Conservation (phyloP, 192 early-diverging fungal genomes). For the Coemansia sp. region DNA sequence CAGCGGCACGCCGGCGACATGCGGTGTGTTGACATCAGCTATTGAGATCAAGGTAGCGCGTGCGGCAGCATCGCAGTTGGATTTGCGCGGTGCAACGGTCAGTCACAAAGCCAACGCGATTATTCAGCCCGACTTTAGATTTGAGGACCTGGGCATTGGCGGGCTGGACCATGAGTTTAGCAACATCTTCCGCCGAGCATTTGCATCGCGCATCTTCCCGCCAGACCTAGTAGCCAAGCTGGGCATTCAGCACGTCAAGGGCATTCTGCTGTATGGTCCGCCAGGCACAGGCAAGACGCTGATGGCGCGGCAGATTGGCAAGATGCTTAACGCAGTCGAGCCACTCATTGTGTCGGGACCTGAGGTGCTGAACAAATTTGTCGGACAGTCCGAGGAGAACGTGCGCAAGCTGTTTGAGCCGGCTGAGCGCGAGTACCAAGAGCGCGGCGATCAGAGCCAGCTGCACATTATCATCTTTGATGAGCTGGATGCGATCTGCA, state of each 20-base stretch:
- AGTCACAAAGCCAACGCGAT: constrained; percentile 70
- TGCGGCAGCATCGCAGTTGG: constrained; percentile 70
- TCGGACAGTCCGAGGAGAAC: constrained; percentile 96
- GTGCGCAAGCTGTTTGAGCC: constrained; percentile 93
- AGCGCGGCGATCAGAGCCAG: constrained; percentile 82
- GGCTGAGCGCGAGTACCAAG: constrained; percentile 94
- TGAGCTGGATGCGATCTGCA: constrained; percentile 87
- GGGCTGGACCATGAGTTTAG: constrained; percentile 93
- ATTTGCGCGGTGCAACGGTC: constrained; percentile 63
- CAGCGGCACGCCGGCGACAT: constrained; percentile 14
- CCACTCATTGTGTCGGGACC: constrained; percentile 96
- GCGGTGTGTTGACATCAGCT: constrained; percentile 72
- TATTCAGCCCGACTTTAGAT: constrained; percentile 93
- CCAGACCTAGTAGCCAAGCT: constrained; percentile 88
- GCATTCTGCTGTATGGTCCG: constrained; percentile 86
- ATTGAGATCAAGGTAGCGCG: constrained; percentile 71
- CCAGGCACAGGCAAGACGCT: constrained; percentile 98
- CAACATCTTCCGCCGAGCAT: constrained; percentile 94
- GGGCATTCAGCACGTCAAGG: constrained; percentile 98
- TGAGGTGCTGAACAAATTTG: constrained; percentile 94
- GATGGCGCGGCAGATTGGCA: constrained; percentile 98
- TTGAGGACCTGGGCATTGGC: constrained; percentile 97
- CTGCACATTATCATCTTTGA: constrained; percentile 99
- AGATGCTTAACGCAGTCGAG: constrained; percentile 95
- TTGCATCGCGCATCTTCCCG: constrained; percentile 96